Evolutionary conservation across 2,329 filamentous ascomycete species (phyloP).

Genomic region (Elsinoe australis): DNA sequence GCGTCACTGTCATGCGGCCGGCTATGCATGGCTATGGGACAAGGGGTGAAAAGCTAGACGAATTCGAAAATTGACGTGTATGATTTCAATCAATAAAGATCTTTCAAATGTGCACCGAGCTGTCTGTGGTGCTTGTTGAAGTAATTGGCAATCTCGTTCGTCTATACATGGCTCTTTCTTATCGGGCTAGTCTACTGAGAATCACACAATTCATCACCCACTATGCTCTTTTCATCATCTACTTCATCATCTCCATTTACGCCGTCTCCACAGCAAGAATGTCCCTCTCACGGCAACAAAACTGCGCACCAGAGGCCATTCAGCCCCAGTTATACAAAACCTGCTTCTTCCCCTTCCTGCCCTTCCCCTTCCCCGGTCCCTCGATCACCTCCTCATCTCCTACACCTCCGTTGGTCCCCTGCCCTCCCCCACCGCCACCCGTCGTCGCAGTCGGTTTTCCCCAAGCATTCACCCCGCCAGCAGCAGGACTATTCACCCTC

Average conservation of each 20-base stretch:
- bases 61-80: slow-evolving; percentile 9
- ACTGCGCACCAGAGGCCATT: too few species aligned
- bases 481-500: slow-evolving; percentile 35
- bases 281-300: too few species aligned
- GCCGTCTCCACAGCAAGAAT: too few species aligned
- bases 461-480: slow-evolving; percentile 36
- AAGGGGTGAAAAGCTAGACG: background rate
- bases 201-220: background rate
- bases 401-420: slow-evolving; percentile 24
- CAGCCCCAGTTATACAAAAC: slow-evolving; percentile 46
- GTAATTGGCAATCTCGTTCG: background rate
- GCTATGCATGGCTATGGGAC: too few species aligned
- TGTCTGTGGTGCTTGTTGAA: too few species aligned
- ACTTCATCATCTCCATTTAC: slow-evolving; percentile 18
- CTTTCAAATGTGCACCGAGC: too few species aligned
- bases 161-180: background rate
- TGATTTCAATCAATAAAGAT: too few species aligned
- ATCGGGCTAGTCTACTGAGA: background rate
- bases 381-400: slow-evolving; percentile 23
- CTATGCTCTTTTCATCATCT: too few species aligned
- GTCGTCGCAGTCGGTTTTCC: slow-evolving; percentile 23
- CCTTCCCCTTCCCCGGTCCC: slow-evolving; percentile 36
- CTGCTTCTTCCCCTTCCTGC: slow-evolving; percentile 45
- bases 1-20: too few species aligned
- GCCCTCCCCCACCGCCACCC: too few species aligned